These are phyloP conservation scores for Agastache rugosa DNA, from an alignment of 257 asterid genomes.

Conservation along the genomic window DNA sequence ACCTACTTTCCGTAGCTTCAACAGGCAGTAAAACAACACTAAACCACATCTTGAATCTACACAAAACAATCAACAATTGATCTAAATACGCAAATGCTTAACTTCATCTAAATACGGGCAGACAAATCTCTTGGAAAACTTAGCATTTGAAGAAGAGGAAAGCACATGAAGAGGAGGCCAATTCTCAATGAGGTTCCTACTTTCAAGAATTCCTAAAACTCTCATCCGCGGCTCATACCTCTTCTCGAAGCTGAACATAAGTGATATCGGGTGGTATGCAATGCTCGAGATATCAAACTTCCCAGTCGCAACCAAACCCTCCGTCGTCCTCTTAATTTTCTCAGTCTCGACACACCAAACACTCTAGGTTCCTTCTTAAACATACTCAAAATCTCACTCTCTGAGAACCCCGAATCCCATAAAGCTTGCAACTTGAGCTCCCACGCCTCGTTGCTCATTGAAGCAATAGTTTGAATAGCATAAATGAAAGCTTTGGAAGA, in stretches of 20 bases:
- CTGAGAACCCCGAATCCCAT: slow-evolving; percentile 44
- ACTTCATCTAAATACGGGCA: no score
- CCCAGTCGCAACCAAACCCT: slow-evolving; percentile 36
- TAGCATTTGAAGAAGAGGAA: no score
- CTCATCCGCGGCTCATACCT: slow-evolving; percentile 46
- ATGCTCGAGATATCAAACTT: slow-evolving; percentile 36
- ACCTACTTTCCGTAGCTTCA: no score
- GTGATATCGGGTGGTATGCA: slow-evolving; percentile 29
- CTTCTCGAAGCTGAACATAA: slow-evolving; percentile 43
- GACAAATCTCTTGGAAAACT: no score
- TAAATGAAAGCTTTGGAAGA: not conserved
- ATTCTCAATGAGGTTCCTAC: slow-evolving; percentile 19
- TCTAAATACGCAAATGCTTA: no score
- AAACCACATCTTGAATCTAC: no score
- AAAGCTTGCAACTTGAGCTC: slow-evolving; percentile 26
- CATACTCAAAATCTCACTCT: slow-evolving; percentile 20
- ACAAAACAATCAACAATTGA: no score
- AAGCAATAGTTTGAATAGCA: not conserved
- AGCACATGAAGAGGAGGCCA: not conserved
- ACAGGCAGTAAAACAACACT: no score
- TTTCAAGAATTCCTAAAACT: slow-evolving; percentile 29
- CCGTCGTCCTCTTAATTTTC: slow-evolving; percentile 1
- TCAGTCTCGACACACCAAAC: slow-evolving; percentile 23
- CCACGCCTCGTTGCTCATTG: not conserved
- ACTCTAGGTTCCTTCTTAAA: slow-evolving; percentile 36